Conservation (phyloP, 805 yeast genomes). For the Allodekkera sacchari region DNA sequence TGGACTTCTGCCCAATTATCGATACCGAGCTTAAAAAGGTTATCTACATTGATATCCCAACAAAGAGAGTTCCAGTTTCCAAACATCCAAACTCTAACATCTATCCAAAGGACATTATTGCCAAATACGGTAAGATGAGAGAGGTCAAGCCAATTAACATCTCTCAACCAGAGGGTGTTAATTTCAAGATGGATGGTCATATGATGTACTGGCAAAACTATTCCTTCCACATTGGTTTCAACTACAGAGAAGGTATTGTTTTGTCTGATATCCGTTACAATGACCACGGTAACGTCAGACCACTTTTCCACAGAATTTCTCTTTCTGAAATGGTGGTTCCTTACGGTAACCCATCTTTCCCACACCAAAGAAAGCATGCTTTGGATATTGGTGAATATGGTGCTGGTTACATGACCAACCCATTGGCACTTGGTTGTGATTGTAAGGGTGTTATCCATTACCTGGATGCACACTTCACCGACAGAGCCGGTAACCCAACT, state of each 20-base stretch:
- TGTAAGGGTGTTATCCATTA: constrained; percentile 83
- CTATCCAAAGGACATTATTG: constrained; percentile 56
- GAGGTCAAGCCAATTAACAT: constrained; percentile 57
- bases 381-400: constrained; percentile 84
- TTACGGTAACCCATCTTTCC: constrained; percentile 70
- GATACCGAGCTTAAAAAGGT: constrained; percentile 66
- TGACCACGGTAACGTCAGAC: constrained; percentile 66
- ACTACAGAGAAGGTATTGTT: constrained; percentile 80
- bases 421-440: constrained; percentile 71
- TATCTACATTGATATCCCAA: constrained; percentile 67
- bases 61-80: constrained; percentile 63
- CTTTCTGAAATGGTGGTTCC: constrained; percentile 81
- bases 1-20: constrained; percentile 76
- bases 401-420: constrained; percentile 80
- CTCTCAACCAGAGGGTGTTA: constrained; percentile 77
- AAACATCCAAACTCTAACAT: constrained; percentile 62
- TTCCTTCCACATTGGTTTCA: constrained; percentile 73
- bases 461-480: constrained; percentile 69
- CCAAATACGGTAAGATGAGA: constrained; percentile 58
- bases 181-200: constrained; percentile 63
- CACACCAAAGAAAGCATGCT: constrained; percentile 81
- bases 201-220: constrained; percentile 72
- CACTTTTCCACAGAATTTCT: constrained; percentile 72
- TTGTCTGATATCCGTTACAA: constrained; percentile 65
- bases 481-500: constrained; percentile 58